phyloP scores from a whole-genome alignment of 1,284 basidiomycete genomes.

The Rhodotorula mucilaginosa region DNA sequence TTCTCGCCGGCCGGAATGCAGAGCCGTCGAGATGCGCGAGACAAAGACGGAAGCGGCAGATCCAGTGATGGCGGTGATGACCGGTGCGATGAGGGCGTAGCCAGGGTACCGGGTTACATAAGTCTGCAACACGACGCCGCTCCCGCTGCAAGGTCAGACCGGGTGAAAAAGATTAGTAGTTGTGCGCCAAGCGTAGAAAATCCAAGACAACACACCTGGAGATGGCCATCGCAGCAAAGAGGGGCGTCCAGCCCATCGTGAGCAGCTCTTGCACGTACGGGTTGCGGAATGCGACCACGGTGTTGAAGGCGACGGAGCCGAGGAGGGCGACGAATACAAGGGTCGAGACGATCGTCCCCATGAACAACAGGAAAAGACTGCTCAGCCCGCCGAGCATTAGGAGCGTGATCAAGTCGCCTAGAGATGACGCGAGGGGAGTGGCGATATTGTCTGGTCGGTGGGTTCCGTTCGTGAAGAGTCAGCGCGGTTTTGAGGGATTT shows the following conservation, averaged over 20 bases:
- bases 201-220: conserved; percentile 51
- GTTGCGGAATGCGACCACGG: conserved; percentile 61
- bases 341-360: conserved; percentile 50
- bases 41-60: conserved; percentile 87
- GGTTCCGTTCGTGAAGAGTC: not conserved
- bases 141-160: conserved; percentile 58
- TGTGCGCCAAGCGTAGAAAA: not conserved
- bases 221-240: conserved; percentile 89
- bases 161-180: not conserved
- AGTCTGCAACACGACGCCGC: conserved; percentile 84
- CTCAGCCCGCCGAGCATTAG: conserved; percentile 49
- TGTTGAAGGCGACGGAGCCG: conserved; percentile 59
- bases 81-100: conserved; percentile 82
- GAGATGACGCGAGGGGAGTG: conserved; percentile 83
- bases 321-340: conserved; percentile 63
- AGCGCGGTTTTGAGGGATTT: too few species aligned
- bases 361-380: conserved; percentile 47
- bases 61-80: conserved; percentile 85
- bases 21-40: conserved; percentile 79
- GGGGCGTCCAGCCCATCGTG: conserved; percentile 80
- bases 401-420: conserved; percentile 87
- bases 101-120: conserved; percentile 84
- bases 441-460: conserved; percentile 80
- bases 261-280: conserved; percentile 67
- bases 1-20: conserved; percentile 58